A percentile compares a stretch with the other conserved stretches of the same genome.
Evolutionary conservation across 2,329 filamentous ascomycete species (phyloP).

Genomic region (Fusarium oxysporum): DNA sequence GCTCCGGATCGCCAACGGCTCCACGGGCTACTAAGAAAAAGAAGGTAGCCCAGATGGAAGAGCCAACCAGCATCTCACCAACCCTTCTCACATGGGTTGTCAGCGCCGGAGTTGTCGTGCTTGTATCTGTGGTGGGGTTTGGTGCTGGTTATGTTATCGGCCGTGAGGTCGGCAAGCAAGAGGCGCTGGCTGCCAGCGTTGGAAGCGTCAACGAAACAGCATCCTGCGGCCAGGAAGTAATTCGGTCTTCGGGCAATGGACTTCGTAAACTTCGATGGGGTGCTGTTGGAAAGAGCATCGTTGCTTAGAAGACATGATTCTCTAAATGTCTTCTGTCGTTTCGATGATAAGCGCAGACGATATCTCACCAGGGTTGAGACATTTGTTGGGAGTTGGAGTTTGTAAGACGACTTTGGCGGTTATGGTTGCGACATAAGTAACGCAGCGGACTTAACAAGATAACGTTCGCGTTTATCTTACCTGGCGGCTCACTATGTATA

Average conservation of each 20-base stretch:
- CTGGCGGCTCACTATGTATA: slow-evolving; percentile 22
- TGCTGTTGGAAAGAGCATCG: slow-evolving; percentile 62
- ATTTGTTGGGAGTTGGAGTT: background rate
- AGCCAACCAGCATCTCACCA: slow-evolving; percentile 64
- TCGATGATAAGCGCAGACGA: background rate
- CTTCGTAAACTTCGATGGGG: slow-evolving; percentile 67
- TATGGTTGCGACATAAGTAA: slow-evolving; percentile 34
- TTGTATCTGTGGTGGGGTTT: slow-evolving; percentile 76
- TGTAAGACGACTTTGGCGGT: slow-evolving; percentile 12
- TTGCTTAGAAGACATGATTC: slow-evolving; percentile 51
- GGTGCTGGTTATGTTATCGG: slow-evolving; percentile 77
- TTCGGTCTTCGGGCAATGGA: slow-evolving; percentile 63
- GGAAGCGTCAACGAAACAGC: slow-evolving; percentile 59
- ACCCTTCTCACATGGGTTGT: slow-evolving; percentile 74
- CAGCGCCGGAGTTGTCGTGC: slow-evolving; percentile 74
- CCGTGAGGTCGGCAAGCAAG: slow-evolving; percentile 72
- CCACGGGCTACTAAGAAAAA: slow-evolving; percentile 70
- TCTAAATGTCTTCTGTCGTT: background rate
- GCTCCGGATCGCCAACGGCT: slow-evolving; percentile 54
- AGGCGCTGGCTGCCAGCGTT: slow-evolving; percentile 57
- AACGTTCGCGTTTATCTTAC: slow-evolving; percentile 29
- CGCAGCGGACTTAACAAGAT: slow-evolving; percentile 20
- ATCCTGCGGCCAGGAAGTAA: slow-evolving; percentile 65
- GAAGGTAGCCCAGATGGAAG: slow-evolving; percentile 57
- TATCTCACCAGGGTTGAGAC: slow-evolving; percentile 4